Evolutionary conservation across 1,139 yeast genomes (phyloP).

Genomic region (Pneumocystis sp.): DNA sequence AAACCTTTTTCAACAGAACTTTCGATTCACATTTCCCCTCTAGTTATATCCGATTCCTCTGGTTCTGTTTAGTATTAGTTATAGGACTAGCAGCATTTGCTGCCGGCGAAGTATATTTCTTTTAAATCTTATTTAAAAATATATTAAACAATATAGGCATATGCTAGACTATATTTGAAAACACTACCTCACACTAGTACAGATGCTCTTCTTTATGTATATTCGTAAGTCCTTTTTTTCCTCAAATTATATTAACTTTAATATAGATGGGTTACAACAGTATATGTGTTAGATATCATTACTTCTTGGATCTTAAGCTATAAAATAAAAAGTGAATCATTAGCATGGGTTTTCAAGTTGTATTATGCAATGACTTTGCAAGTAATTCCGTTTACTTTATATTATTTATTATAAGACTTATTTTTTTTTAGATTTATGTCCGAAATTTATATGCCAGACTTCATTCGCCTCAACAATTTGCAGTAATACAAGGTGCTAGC

Average conservation of each 20-base stretch:
- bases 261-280: constrained; percentile 5
- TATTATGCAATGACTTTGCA: constrained; percentile 11
- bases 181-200: constrained; percentile 12
- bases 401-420: not conserved
- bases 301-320: constrained; percentile 9
- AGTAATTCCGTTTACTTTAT: not conserved
- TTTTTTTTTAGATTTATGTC: constrained; percentile 8
- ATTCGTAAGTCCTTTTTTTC: constrained; percentile 7
- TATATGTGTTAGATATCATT: constrained; percentile 9
- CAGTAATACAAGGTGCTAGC: constrained; percentile 13
- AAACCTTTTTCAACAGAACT: not conserved
- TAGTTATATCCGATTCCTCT: constrained; percentile 11
- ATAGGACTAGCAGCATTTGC: constrained; percentile 12
- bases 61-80: constrained; percentile 11
- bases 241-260: constrained; percentile 1
- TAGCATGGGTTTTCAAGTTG: constrained; percentile 10
- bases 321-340: constrained; percentile 9
- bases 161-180: constrained; percentile 11
- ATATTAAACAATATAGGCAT: constrained; percentile 9
- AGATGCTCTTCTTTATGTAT: constrained; percentile 12
- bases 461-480: constrained; percentile 13
- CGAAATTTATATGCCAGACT: constrained; percentile 13
- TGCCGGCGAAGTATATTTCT: not conserved
- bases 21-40: constrained; percentile 2
- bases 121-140: not conserved